These are phyloP conservation scores for Boletus fagicola DNA, from an alignment of 768 basidiomycete species.

Conservation along the genomic window DNA sequence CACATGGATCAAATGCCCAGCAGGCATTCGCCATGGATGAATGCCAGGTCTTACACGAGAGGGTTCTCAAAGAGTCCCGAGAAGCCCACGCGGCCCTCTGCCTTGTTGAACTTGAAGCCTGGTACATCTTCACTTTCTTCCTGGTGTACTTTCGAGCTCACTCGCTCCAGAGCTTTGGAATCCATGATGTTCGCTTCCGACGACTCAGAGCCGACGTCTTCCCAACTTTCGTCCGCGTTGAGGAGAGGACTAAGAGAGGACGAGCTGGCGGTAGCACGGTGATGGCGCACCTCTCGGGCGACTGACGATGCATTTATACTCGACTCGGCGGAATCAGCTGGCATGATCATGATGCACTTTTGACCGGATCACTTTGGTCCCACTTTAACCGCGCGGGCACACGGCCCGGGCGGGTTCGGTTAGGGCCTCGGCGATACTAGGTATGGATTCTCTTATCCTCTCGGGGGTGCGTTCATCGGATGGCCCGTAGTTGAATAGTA, in stretches of 20 bases:
- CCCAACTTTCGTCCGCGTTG: constrained; percentile 3
- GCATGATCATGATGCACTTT: not conserved
- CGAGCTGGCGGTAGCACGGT: constrained; percentile 11
- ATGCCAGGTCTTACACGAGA: constrained; percentile 22
- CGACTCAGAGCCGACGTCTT: not conserved
- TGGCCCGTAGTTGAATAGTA: not conserved
- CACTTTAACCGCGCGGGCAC: not conserved
- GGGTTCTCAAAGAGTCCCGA: constrained; percentile 29
- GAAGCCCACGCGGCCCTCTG: constrained; percentile 27
- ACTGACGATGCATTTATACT: constrained; percentile 16
- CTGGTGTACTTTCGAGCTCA: not conserved
- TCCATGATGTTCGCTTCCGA: constrained; percentile 17
- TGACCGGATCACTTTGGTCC: not conserved
- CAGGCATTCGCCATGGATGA: not conserved
- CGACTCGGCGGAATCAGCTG: not conserved
- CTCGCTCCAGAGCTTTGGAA: not conserved
- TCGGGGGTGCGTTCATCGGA: not conserved
- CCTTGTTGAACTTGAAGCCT: constrained; percentile 10
- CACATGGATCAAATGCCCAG: not conserved
- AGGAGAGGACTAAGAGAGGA: constrained; percentile 17
- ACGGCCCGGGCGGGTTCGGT: not conserved
- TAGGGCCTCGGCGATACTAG: too few relatives aligned
- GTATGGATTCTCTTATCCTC: not conserved
- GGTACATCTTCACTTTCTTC: constrained; percentile 1
- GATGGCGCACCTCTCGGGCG: not conserved